Conservation (phyloP, 768 basidiomycete genomes). For the Boletus speciosus region DNA sequence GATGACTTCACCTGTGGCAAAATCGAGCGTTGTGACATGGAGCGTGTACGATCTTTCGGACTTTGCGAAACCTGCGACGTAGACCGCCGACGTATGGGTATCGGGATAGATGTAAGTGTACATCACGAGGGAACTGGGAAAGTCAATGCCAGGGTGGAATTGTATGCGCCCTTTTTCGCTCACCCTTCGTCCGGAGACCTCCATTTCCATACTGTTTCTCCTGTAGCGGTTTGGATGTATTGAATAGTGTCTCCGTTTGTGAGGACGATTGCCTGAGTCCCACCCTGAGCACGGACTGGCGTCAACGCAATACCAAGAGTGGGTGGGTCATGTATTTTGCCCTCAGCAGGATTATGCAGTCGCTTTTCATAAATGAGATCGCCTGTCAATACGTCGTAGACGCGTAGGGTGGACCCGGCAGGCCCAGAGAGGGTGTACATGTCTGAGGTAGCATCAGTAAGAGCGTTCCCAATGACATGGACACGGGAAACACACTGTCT, state of each 20-base stretch:
- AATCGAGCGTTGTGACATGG: conserved; percentile 59
- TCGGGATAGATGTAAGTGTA: conserved; percentile 61
- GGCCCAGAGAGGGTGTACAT: conserved; percentile 74
- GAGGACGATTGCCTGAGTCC: conserved; percentile 39
- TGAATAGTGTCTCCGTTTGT: conserved; percentile 60
- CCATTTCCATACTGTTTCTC: conserved; percentile 69
- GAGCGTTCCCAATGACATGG: not conserved
- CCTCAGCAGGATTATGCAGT: conserved; percentile 46
- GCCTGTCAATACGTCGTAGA: conserved; percentile 64
- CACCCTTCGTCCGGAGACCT: conserved; percentile 65
- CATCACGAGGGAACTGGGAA: conserved; percentile 55
- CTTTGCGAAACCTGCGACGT: conserved; percentile 45
- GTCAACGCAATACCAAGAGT: conserved; percentile 53
- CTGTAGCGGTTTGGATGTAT: conserved; percentile 47
- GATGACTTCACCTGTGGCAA: conserved; percentile 50
- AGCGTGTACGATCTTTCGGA: conserved; percentile 54
- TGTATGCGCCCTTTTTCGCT: conserved; percentile 18
- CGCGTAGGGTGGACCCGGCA: conserved; percentile 63
- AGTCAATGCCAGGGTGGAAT: not conserved
- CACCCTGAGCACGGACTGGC: conserved; percentile 31
- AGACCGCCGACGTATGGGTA: conserved; percentile 50
- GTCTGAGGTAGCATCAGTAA: conserved; percentile 37
- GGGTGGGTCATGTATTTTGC: conserved; percentile 48
- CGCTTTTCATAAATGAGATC: conserved; percentile 61
- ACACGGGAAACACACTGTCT: conserved; percentile 44